Evolutionary conservation across 2,329 filamentous ascomycete genomes (phyloP).

Genomic region (Claviceps capensis): DNA sequence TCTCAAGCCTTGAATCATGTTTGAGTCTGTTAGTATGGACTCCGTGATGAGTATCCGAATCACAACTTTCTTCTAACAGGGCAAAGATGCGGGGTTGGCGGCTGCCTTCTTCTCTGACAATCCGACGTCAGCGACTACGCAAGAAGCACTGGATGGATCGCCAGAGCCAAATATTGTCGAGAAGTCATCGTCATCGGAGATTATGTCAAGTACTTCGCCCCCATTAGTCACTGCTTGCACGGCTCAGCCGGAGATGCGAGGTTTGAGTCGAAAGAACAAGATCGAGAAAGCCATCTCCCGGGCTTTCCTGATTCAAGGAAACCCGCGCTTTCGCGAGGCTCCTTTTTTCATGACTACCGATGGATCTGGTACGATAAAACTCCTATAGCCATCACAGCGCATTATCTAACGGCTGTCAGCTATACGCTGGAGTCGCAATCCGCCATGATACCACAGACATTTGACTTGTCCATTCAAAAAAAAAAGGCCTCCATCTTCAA

Average conservation of each 20-base stretch:
- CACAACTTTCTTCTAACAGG: neutral
- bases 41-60: neutral
- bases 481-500: neutral
- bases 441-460: neutral
- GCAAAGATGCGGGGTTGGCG: slow-evolving; percentile 5
- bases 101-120: neutral
- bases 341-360: neutral
- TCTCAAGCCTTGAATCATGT: neutral
- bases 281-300: neutral
- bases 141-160: neutral
- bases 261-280: neutral
- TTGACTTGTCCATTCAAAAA: neutral
- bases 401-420: neutral
- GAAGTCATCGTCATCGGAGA: neutral
- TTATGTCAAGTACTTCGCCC: neutral
- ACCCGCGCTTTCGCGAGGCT: neutral
- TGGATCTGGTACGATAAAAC: neutral
- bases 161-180: neutral
- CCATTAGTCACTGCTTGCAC: neutral
- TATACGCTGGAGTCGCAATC: neutral
- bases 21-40: neutral
- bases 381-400: neutral
- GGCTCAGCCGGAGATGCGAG: neutral
- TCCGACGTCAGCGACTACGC: neutral
- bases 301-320: neutral